A percentile compares a stretch with the other conserved stretches of the same genome.
Conservation (phyloP, 192 early-diverging fungal species). For the Tieghemiomyces parasiticus region DNA sequence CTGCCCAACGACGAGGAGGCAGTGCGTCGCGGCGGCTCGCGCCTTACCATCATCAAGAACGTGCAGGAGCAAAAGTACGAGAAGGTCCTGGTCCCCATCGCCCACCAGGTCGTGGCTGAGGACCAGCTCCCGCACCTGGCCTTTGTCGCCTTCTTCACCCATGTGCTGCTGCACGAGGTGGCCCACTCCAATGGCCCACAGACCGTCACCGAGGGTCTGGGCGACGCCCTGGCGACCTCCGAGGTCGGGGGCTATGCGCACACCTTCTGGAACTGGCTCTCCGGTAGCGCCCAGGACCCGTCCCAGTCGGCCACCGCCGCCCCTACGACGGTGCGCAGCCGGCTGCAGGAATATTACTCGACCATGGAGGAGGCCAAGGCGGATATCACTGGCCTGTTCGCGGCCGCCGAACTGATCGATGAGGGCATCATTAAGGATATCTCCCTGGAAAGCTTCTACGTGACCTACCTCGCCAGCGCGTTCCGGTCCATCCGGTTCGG, state of each 20-base stretch:
- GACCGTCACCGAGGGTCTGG: constrained; percentile 18
- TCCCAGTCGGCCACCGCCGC: background rate
- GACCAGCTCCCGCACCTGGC: constrained; percentile 39
- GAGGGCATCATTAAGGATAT: constrained; percentile 39
- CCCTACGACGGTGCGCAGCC: constrained; percentile 40
- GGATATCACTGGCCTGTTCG: constrained; percentile 52
- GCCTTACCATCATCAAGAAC: constrained; percentile 61
- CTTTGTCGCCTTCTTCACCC: constrained; percentile 54
- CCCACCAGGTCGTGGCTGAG: constrained; percentile 28
- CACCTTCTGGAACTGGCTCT: background rate
- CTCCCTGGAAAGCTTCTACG: constrained; percentile 43
- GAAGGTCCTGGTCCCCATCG: constrained; percentile 46
- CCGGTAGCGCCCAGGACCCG: background rate
- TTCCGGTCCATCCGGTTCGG: constrained; percentile 60
- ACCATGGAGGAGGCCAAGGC: constrained; percentile 68
- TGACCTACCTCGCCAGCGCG: constrained; percentile 54
- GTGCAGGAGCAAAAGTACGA: constrained; percentile 56
- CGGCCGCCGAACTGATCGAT: constrained; percentile 40
- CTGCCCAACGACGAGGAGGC: constrained; percentile 63
- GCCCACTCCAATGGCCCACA: constrained; percentile 57
- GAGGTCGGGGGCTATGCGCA: background rate
- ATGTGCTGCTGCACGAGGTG: constrained; percentile 57
- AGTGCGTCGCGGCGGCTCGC: constrained; percentile 47
- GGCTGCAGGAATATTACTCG: constrained; percentile 50
- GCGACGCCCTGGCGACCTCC: background rate